Evolutionary conservation across 768 basidiomycete species (phyloP), one percentile per base, ranked within the genome.

Genomic region (Auriscalpium orientale): DNA sequence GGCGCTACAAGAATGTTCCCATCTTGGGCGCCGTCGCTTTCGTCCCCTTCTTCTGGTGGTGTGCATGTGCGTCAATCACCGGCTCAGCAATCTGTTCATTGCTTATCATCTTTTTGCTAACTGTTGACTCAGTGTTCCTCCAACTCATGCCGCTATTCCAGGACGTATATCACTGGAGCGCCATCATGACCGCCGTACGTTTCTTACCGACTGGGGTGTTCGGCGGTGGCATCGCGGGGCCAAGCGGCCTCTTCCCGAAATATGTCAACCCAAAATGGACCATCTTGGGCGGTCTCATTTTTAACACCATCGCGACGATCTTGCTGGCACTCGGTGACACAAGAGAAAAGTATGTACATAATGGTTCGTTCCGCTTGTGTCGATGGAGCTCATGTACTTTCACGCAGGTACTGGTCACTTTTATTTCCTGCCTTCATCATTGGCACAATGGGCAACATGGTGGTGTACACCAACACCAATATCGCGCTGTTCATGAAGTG

Each of bases 1-100:
- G 74, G 74, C 68, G 67, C 59, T 68, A 72, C 51, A 61, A 63
- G 8, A 76, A 76, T 65, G 71, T 76, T 52, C 51, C 67, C 9
- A 66, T 75, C 50, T 62, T 76, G 0, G 66, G 73, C 52, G 68
- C 63, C n/a, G 54, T 68, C 9, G 67, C 72, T 21, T 67, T 74
- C 13, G 49, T 28, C 28, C 28, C 28, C 28, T 28, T 2, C 22
- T 28, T 28, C 28, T 28, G 4, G 5, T 28, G n/a, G n/a, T n/a
- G n/a, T n/a, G n/a, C n/a, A n/a, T n/a, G n/a, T n/a, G n/a, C n/a
- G n/a, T n/a, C n/a, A n/a, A n/a, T n/a, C n/a, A n/a, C n/a, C n/a
- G n/a, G n/a, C n/a, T n/a, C n/a, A n/a, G n/a, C n/a, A n/a, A n/a
- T n/a, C n/a, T n/a, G n/a, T n/a, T n/a, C n/a, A n/a, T n/a, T n/a